Percentiles rank a stretch among this genome's conserved stretches.
Evolutionary conservation across 306 rosid species (phyloP).

Genomic region (Malus sylvestris): DNA sequence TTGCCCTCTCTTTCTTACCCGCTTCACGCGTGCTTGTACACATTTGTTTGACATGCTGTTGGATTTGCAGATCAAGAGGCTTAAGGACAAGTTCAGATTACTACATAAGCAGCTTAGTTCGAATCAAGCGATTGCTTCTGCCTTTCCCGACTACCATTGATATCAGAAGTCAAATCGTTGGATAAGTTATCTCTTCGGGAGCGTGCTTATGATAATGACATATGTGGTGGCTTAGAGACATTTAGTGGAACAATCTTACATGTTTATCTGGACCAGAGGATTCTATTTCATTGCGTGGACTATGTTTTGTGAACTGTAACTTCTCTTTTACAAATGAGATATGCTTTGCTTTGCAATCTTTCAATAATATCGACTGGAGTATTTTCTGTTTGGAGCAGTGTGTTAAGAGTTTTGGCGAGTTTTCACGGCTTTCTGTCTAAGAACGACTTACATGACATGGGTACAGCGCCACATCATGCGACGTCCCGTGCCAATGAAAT

Average conservation of each 20-base stretch:
- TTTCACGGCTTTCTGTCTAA: too few species aligned
- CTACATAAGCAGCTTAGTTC: constrained; percentile 67
- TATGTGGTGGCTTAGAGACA: not conserved
- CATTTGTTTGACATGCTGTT: constrained; percentile 1
- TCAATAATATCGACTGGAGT: too few species aligned
- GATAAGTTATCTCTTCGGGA: not conserved
- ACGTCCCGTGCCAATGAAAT: too few species aligned
- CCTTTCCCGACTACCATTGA: not conserved
- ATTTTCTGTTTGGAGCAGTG: too few species aligned
- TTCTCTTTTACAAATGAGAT: too few species aligned
- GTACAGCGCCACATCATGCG: fast-evolving
- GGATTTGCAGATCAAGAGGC: constrained; percentile 71
- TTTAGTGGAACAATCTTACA: not conserved
- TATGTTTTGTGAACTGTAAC: too few species aligned
- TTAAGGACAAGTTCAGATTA: constrained; percentile 79
- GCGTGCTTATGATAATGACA: not conserved
- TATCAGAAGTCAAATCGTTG: not conserved
- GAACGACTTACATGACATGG: too few species aligned
- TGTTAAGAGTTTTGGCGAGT: too few species aligned
- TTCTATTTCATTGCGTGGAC: not conserved
- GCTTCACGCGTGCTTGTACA: not conserved
- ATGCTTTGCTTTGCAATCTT: too few species aligned
- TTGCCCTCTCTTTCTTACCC: constrained; percentile 1
- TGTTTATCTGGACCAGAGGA: not conserved
- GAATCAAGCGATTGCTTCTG: constrained; percentile 29